Evolutionary conservation across 257 asterid species (phyloP).

Genomic region (Ballota nigra): DNA sequence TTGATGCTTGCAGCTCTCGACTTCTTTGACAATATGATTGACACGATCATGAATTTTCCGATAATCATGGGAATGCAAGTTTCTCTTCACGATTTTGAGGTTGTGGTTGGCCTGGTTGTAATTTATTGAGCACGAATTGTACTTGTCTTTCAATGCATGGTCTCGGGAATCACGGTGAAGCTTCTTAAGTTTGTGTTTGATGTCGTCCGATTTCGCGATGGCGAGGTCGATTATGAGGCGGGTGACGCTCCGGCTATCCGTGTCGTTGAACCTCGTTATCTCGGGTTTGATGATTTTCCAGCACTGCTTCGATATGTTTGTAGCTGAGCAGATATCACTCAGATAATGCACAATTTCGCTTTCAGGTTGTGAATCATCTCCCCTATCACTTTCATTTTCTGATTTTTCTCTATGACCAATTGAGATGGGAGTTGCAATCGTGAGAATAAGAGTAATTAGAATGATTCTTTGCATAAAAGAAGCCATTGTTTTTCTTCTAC

Average conservation of each 20-base stretch:
- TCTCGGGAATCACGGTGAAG: too few species aligned
- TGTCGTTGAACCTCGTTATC: constrained; percentile 4
- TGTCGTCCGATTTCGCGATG: too few species aligned
- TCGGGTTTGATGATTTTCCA: constrained; percentile 18
- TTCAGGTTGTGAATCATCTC: not conserved
- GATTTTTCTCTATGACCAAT: not conserved
- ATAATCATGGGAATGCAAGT: too few species aligned
- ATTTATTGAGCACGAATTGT: too few species aligned
- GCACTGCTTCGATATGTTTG: constrained; percentile 5
- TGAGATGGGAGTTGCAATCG: not conserved
- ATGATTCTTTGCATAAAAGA: not conserved
- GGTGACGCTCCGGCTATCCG: not conserved
- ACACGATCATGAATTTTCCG: too few species aligned
- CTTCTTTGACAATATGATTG: not conserved
- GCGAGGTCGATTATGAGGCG: constrained; percentile 24
- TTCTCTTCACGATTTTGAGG: too few species aligned
- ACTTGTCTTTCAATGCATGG: too few species aligned
- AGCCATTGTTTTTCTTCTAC: not conserved
- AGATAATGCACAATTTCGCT: too few species aligned
- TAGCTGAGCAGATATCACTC: too few species aligned
- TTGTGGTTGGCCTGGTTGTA: too few species aligned
- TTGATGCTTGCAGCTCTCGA: too few species aligned
- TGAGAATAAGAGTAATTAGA: constrained; percentile 7
- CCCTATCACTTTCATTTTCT: not conserved
- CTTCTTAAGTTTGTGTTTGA: too few species aligned